These are phyloP conservation scores for Globisporangium lucens DNA, from an alignment of 352 stramenopile species.

Conservation along the genomic window DNA sequence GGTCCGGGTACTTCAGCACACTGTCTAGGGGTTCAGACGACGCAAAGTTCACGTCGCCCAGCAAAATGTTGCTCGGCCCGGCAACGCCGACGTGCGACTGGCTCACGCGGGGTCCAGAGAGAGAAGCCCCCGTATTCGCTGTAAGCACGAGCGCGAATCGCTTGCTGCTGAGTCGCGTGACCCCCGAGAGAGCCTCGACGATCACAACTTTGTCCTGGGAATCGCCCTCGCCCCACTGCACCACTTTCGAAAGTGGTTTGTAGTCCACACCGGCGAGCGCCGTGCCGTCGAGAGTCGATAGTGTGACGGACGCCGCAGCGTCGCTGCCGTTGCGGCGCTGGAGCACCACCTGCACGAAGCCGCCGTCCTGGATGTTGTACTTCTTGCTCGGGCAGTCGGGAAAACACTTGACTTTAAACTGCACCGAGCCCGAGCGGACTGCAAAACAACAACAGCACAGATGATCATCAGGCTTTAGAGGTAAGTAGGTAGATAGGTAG, in stretches of 20 bases:
- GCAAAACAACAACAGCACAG: background rate
- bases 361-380: constrained; percentile 46
- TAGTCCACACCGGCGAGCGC: constrained; percentile 54
- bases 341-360: constrained; percentile 42
- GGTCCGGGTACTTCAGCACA: constrained; percentile 37
- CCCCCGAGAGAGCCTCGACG: constrained; percentile 32
- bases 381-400: constrained; percentile 42
- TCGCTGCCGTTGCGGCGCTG: constrained; percentile 60
- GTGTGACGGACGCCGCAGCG: constrained; percentile 32
- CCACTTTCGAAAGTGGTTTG: constrained; percentile 23
- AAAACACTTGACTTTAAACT: constrained; percentile 73
- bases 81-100: constrained; percentile 42
- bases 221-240: constrained; percentile 60
- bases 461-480: background rate
- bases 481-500: background rate
- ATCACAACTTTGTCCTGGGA: constrained; percentile 43
- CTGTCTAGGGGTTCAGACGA: constrained; percentile 23
- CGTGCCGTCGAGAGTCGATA: constrained; percentile 43
- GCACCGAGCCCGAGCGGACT: constrained; percentile 42
- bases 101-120: constrained; percentile 30
- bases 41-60: constrained; percentile 59
- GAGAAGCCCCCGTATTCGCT: constrained; percentile 20
- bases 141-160: constrained; percentile 39
- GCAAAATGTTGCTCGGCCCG: constrained; percentile 33
- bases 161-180: constrained; percentile 27